Percentiles rank a stretch among this genome's conserved stretches.
Conservation (phyloP, 1,284 basidiomycete species). For the Ustilago esculenta region DNA sequence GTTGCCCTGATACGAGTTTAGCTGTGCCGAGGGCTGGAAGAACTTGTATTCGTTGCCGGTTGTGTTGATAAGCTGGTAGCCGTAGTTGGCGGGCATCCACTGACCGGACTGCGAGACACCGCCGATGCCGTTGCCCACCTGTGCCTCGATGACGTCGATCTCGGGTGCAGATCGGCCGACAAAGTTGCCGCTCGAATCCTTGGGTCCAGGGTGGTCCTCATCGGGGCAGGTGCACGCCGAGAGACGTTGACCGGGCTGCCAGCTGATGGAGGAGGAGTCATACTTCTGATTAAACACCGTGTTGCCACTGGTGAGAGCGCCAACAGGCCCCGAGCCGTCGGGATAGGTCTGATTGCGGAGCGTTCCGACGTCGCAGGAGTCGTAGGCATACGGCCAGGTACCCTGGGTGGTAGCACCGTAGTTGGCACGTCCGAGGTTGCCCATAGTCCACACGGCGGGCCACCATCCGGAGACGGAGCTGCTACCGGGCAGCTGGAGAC, state of each 20-base stretch:
- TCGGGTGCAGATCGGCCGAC: slow-evolving; percentile 77
- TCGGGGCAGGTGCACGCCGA: slow-evolving; percentile 76
- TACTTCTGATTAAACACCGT: slow-evolving; percentile 71
- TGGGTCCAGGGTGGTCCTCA: slow-evolving; percentile 84
- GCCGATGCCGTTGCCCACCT: slow-evolving; percentile 61
- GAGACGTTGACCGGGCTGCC: slow-evolving; percentile 81
- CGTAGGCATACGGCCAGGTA: slow-evolving; percentile 75
- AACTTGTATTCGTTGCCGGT: slow-evolving; percentile 58
- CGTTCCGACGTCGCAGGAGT: slow-evolving; percentile 58
- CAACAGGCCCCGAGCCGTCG: slow-evolving; percentile 29
- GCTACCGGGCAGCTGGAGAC: slow-evolving; percentile 82
- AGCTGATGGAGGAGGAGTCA: slow-evolving; percentile 52
- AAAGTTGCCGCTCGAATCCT: slow-evolving; percentile 74
- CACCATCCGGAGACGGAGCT: slow-evolving; percentile 72
- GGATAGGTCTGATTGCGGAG: slow-evolving; percentile 57
- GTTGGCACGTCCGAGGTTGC: slow-evolving; percentile 72
- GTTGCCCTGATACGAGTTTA: slow-evolving; percentile 58
- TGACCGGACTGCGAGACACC: slow-evolving; percentile 83
- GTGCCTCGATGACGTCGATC: slow-evolving; percentile 76
- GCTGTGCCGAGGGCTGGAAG: slow-evolving; percentile 35
- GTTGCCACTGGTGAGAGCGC: slow-evolving; percentile 83
- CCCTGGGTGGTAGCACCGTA: slow-evolving; percentile 72
- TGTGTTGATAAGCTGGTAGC: slow-evolving; percentile 58
- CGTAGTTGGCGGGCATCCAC: slow-evolving; percentile 74
- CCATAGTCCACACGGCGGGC: slow-evolving; percentile 85